Evolutionary conservation across 495 filamentous ascomycete genomes (phyloP), one percentile per base, ranked within the genome.

Genomic region (Beverwykella pulmonaria): DNA sequence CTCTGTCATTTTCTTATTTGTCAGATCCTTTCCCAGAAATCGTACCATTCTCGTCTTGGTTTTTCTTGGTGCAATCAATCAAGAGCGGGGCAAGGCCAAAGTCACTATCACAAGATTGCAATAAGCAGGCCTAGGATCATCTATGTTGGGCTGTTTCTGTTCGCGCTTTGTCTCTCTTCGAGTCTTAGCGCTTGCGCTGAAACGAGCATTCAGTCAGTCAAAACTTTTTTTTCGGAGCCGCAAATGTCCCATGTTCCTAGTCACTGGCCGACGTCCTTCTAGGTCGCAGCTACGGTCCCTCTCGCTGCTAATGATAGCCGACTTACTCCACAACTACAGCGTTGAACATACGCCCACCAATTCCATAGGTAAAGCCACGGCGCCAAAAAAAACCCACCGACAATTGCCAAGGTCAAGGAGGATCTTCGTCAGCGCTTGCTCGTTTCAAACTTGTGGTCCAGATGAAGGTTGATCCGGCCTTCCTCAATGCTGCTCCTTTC

Each of bases 11-110:
- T 44, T n/a, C 39, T 44, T 44, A 44, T 44, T n/a, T 44, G 39
- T 44, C 39, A 44, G 39, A 44, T 44, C 17, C 39, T n/a, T n/a
- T n/a, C 39, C 3, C 6, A 29, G 17, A 52, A 22, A 14, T 52
- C 48, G 48, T 52, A 52, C 48, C 48, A 52, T 52, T 52, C 23
- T 52, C 17, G 20, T n/a, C 48, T 52, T 52, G 48, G 48, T 52
- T 52, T 52, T 52, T 19, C 26, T 52, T 25, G 48, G 48, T 9
- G 22, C 48, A 52, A 52, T 52, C 6, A 25, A 52, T 44, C 48
- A 52, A 29, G 9, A 52, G 48, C 48, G 48, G 26, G 48, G 48
- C 3, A 52, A 23, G 17, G 10, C 9, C 9, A 44, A 44, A 3
- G 22, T 26, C 17, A 6, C 10, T 10, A 52, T 52, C 22, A 52